Percentiles rank a stretch among this genome's conserved stretches.
These are phyloP conservation scores for Pestalotiopsis sp. DNA, from an alignment of 2,329 filamentous ascomycete genomes.

Conservation along the genomic window DNA sequence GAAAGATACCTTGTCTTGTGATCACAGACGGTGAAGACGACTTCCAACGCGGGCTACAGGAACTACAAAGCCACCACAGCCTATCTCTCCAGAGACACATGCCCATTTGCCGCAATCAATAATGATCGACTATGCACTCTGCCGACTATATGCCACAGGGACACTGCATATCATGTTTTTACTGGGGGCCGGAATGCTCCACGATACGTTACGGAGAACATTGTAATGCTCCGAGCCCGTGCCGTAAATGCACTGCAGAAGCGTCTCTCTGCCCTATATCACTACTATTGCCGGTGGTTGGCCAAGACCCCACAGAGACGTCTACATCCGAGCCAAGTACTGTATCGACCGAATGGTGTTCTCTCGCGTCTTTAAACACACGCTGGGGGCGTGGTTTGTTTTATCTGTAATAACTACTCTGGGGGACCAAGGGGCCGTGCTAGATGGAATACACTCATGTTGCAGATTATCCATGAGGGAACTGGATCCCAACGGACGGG, in stretches of 20 bases:
- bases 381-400: background rate
- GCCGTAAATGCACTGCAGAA: background rate
- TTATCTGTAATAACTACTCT: background rate
- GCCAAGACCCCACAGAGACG: background rate
- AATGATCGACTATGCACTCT: background rate
- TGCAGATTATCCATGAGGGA: background rate
- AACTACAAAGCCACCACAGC: background rate
- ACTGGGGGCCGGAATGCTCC: background rate
- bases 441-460: background rate
- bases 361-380: background rate
- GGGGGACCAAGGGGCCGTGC: background rate
- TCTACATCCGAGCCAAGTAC: background rate
- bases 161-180: background rate
- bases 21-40: background rate
- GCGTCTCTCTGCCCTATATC: background rate
- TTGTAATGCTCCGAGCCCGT: background rate
- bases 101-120: background rate
- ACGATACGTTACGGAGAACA: background rate
- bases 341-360: background rate
- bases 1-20: background rate
- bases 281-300: background rate
- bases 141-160: background rate
- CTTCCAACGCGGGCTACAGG: background rate
- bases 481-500: background rate
- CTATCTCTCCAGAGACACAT: background rate